These are phyloP conservation scores for Debaryomyces prosopidis DNA, from an alignment of 805 yeast genomes.

Conservation along the genomic window DNA sequence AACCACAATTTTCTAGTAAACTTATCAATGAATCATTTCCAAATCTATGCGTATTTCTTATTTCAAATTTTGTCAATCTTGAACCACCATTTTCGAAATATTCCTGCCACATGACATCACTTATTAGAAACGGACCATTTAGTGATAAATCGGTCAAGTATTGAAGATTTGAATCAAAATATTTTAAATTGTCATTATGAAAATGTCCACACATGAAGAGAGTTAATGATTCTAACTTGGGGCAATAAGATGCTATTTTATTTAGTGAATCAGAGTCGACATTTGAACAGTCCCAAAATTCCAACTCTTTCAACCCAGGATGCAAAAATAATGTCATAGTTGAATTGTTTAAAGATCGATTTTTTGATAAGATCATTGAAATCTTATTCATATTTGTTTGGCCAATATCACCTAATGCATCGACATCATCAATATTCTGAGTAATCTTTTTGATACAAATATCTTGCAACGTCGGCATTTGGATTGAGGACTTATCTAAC, in stretches of 20 bases:
- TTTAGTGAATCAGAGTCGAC: conserved; percentile 64
- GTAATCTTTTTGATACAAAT: conserved; percentile 71
- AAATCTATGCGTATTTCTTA: conserved; percentile 84
- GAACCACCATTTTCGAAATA: conserved; percentile 64
- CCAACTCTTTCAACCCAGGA: conserved; percentile 54
- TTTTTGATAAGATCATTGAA: conserved; percentile 74
- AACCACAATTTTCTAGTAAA: conserved; percentile 59
- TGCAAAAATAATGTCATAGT: conserved; percentile 76
- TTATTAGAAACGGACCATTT: conserved; percentile 88
- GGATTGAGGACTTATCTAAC: conserved; percentile 65
- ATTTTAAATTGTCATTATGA: conserved; percentile 70
- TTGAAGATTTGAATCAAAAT: conserved; percentile 59
- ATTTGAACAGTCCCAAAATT: conserved; percentile 92
- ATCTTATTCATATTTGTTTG: conserved; percentile 67
- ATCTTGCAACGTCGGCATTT: conserved; percentile 76
- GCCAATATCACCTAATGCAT: conserved; percentile 87
- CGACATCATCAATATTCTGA: conserved; percentile 68
- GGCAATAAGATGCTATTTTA: conserved; percentile 76
- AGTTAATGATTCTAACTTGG: conserved; percentile 62
- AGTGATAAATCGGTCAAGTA: conserved; percentile 57
- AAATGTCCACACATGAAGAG: conserved; percentile 93
- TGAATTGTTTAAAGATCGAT: conserved; percentile 71
- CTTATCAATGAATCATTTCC: conserved; percentile 62
- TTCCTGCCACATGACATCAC: conserved; percentile 72
- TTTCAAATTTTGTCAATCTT: conserved; percentile 56